These are phyloP conservation scores for Begonia loranthoides DNA, from an alignment of 306 rosid genomes.

Conservation along the genomic window DNA sequence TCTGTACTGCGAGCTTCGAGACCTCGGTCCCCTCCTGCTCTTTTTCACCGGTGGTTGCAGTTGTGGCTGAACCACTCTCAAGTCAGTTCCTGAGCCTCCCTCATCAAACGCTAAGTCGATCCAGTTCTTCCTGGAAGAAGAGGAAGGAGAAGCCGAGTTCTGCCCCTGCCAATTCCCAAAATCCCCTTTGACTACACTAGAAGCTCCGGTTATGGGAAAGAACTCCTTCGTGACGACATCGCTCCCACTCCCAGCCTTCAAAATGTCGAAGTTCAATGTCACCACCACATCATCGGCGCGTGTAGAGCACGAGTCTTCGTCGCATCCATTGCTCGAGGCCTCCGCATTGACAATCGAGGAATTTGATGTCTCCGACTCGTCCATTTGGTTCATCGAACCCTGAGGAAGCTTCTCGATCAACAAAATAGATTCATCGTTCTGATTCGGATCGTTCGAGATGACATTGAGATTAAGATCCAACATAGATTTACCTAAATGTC, in stretches of 20 bases:
- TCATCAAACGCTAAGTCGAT: conserved; percentile 55
- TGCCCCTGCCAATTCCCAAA: conserved; percentile 36
- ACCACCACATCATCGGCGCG: conserved; percentile 45
- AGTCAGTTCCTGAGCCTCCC: conserved; percentile 29
- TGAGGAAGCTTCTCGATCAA: conserved; percentile 34
- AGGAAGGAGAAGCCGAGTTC: conserved; percentile 32
- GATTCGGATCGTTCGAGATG: conserved; percentile 39
- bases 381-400: conserved; percentile 62
- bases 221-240: conserved; percentile 51
- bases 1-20: conserved; percentile 95
- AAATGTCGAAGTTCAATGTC: conserved; percentile 73
- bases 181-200: conserved; percentile 15
- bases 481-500: conserved; percentile 27
- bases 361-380: conserved; percentile 90
- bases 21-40: conserved; percentile 95
- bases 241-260: conserved; percentile 40
- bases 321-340: conserved; percentile 61
- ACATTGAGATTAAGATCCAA: conserved; percentile 82
- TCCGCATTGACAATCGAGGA: conserved; percentile 93
- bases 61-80: conserved; percentile 26
- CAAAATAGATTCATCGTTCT: conserved; percentile 25
- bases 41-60: conserved; percentile 41
- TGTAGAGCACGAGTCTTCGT: conserved; percentile 78
- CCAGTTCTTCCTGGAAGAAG: conserved; percentile 32
- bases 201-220: conserved; percentile 30